These are phyloP conservation scores for Aspergillus viridinutans DNA, from an alignment of 2,329 filamentous ascomycete genomes.

Conservation along the genomic window DNA sequence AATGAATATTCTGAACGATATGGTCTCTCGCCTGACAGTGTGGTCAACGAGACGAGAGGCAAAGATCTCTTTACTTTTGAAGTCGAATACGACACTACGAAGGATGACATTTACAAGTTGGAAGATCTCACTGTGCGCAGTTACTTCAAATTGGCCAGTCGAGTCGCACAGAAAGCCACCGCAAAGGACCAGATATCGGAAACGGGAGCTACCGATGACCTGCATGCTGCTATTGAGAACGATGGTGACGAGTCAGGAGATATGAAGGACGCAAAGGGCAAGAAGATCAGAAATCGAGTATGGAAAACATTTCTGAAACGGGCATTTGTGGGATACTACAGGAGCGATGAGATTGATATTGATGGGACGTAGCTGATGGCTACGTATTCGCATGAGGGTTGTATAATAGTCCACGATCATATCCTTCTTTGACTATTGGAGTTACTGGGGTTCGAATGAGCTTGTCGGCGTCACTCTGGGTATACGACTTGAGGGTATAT, in stretches of 20 bases:
- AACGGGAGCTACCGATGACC: slow-evolving; percentile 12
- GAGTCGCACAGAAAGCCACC: slow-evolving; percentile 57
- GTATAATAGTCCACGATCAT: not conserved
- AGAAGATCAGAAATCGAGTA: slow-evolving; percentile 52
- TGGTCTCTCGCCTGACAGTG: slow-evolving; percentile 8
- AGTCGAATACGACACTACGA: slow-evolving; percentile 80
- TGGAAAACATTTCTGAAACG: slow-evolving; percentile 75
- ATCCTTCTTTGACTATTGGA: not conserved
- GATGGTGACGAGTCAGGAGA: slow-evolving; percentile 5
- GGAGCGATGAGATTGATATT: slow-evolving; percentile 58
- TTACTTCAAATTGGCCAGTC: slow-evolving; percentile 72
- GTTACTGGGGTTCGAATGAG: not conserved
- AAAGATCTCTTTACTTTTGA: slow-evolving; percentile 65
- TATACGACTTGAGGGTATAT: not conserved
- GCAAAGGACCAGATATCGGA: slow-evolving; percentile 22
- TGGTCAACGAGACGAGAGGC: slow-evolving; percentile 55
- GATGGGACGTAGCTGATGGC: slow-evolving; percentile 3
- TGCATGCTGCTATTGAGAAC: not conserved
- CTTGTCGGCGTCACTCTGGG: not conserved
- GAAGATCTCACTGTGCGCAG: slow-evolving; percentile 80
- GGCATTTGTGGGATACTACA: slow-evolving; percentile 73
- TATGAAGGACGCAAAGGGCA: slow-evolving; percentile 40
- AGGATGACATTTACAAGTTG: slow-evolving; percentile 70
- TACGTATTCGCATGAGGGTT: not conserved
- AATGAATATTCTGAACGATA: slow-evolving; percentile 53